Base-by-base conservation (phyloP, 2,329 filamentous ascomycete genomes). In the Exophiala oligosperma region DNA sequence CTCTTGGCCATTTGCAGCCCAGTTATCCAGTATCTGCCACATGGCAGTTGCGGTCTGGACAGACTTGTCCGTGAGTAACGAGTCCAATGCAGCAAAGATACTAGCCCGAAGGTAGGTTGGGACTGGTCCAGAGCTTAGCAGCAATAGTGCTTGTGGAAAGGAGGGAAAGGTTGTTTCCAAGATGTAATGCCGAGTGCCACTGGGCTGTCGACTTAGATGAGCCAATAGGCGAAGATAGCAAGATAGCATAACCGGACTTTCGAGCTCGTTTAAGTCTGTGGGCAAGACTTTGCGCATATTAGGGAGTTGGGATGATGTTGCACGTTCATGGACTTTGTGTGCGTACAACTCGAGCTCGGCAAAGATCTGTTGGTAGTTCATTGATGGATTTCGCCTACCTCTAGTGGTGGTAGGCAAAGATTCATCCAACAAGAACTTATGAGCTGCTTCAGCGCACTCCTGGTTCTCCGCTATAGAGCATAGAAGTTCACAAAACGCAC, bases 401-500 rank as follows among this genome's bases (percentile, higher is more conserved):
- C 92, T 94, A 2, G 88, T 87, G 4, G 87, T 81, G 49, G 87
- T 84, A 24, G 60, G 61, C 17, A 51, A 28, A 59, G 85, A 82
- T 2, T 89, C 86, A 70, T 99, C 94, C 1, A 94, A 81, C 14
- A 99, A 79, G 69, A 99, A 99, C 50, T 87, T 86, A 71, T 99
- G 93, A 0, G 93, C 91, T 14, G 89, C 83, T 54, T 88, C 87
- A 28, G 94, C 93, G 67, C 91, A 94, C 53, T 90, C 84, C 54
- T 91, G 85, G 52, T 91, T 91, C 52, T 88, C 86, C 0, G 94
- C 91, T 49, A 99, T 87, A 1, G 92, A 89, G 69, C 92, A 90
- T 14, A 99, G 79, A 86, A 99, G 93, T 71, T 97, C 93, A 73
- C 94, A 99, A 67, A 97, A 99, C 11, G 93, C 92, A 61, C 91